Percentiles rank a stretch among this genome's conserved stretches.
These are phyloP conservation scores for Tylopilus sp. DNA, from an alignment of 768 basidiomycete species.

Conservation along the genomic window DNA sequence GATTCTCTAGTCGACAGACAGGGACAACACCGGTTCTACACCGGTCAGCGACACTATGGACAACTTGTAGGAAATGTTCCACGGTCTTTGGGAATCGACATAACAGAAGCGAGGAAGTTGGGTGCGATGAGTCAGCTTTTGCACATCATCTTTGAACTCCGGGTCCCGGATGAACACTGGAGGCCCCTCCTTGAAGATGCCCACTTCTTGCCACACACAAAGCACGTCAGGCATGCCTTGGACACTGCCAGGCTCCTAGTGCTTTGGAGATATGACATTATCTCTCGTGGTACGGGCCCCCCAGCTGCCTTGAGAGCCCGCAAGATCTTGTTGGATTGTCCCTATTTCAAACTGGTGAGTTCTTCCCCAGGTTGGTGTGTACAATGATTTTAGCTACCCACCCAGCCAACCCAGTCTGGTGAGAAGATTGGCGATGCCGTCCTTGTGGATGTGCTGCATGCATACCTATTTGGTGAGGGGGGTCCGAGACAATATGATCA, in stretches of 20 bases:
- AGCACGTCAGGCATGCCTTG: background rate
- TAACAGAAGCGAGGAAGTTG: background rate
- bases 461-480: background rate
- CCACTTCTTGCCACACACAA: background rate
- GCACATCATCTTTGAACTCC: background rate
- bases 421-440: background rate
- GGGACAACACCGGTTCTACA: background rate
- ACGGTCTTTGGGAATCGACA: background rate
- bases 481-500: background rate
- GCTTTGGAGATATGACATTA: background rate
- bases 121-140: background rate
- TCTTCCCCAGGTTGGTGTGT: background rate
- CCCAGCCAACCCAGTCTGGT: background rate
- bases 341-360: background rate
- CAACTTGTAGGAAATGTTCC: background rate
- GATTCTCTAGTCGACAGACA: background rate
- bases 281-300: background rate
- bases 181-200: background rate
- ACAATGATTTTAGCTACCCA: background rate
- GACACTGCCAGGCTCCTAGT: background rate
- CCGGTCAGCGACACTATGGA: background rate
- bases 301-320: background rate
- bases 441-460: background rate
- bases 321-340: background rate
- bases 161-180: background rate